Conservation (phyloP, 768 basidiomycete species). For the Naematelia encephala region DNA sequence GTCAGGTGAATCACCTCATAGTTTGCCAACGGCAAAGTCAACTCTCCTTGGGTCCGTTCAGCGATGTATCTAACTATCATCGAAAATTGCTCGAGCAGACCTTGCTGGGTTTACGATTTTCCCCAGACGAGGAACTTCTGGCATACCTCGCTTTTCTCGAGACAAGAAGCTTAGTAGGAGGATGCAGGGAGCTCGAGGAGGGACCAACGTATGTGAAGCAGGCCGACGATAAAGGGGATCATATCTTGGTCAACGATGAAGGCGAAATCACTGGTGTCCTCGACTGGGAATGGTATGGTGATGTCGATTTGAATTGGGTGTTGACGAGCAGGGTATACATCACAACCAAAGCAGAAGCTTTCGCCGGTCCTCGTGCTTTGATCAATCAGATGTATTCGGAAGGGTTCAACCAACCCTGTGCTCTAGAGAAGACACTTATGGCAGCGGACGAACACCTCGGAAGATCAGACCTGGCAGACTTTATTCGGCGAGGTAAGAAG, state of each 20-base stretch:
- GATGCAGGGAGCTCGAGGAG: conserved; percentile 9
- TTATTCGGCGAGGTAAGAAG: not conserved
- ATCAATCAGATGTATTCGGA: not conserved
- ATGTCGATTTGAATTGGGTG: not conserved
- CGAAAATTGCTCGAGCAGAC: conserved; percentile 7
- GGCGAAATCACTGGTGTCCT: conserved; percentile 38
- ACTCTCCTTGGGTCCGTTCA: conserved; percentile 10
- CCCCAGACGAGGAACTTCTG: not conserved
- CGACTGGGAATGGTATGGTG: conserved; percentile 48
- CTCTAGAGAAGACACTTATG: not conserved
- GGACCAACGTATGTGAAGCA: conserved; percentile 32
- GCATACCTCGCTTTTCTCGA: conserved; percentile 13
- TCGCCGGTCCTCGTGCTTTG: conserved; percentile 1
- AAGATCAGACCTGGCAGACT: not conserved
- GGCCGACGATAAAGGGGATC: conserved; percentile 37
- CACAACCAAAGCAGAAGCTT: conserved; percentile 10
- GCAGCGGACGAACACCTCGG: not conserved
- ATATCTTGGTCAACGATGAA: conserved; percentile 41
- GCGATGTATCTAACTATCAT: not conserved
- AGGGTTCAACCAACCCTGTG: not conserved
- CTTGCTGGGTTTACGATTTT: not conserved
- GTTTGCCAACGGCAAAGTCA: not conserved
- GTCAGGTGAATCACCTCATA: not conserved
- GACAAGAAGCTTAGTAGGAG: conserved; percentile 3
- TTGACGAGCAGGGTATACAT: conserved; percentile 4